Conservation (phyloP, 108 stramenopile genomes). For the Bacterosira constricta region DNA sequence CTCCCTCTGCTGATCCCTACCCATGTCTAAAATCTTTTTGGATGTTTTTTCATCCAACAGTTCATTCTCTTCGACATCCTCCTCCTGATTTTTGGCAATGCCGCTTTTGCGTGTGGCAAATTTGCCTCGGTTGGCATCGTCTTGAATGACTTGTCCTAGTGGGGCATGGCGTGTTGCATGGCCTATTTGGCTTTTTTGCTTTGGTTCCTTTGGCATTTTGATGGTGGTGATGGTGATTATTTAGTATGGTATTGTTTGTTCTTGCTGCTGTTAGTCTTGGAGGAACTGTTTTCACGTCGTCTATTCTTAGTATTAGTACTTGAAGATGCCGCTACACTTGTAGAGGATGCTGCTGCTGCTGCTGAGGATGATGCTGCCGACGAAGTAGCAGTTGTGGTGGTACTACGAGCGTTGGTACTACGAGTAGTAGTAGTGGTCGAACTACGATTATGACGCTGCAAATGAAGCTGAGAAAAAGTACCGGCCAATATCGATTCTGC, state of each 20-base stretch:
- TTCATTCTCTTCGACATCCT: slow-evolving; percentile 50
- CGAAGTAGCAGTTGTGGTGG: no score
- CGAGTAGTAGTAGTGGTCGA: no score
- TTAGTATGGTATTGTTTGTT: not conserved
- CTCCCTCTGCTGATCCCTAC: slow-evolving; percentile 69
- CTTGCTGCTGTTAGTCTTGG: no score
- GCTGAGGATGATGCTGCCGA: no score
- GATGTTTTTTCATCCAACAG: slow-evolving; percentile 70
- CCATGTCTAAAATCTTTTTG: slow-evolving; percentile 67
- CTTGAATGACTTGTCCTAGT: slow-evolving; percentile 81
- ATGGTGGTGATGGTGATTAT: not conserved
- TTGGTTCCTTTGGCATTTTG: slow-evolving; percentile 48
- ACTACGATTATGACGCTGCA: no score
- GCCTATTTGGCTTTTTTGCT: slow-evolving; percentile 28
- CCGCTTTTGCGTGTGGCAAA: slow-evolving; percentile 59
- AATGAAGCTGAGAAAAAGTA: no score
- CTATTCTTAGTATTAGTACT: no score
- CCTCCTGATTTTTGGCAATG: slow-evolving; percentile 11
- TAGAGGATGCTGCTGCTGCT: no score
- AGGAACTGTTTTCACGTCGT: no score
- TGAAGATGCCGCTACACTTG: no score
- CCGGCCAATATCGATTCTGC: no score
- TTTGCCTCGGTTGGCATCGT: slow-evolving; percentile 72
- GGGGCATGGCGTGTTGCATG: slow-evolving; percentile 72
- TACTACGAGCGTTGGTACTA: no score